Conservation (phyloP, 1,139 yeast genomes). For the Saccharomyces pastorianus region DNA sequence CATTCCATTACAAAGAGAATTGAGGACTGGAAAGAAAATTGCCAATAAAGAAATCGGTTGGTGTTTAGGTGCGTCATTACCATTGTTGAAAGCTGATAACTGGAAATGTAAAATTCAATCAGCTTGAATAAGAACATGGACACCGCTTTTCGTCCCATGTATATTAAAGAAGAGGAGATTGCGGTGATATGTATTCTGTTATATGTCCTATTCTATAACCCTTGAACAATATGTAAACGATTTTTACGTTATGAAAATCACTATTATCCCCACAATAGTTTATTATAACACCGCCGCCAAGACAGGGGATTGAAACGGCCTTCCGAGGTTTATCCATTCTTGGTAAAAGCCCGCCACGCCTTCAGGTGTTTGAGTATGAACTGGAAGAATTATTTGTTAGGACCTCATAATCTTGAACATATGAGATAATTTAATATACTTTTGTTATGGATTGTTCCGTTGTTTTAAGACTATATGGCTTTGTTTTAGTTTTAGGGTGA, state of each 20-base stretch:
- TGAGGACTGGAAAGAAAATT: constrained; percentile 84
- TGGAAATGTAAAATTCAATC: constrained; percentile 60
- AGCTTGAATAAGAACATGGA: constrained; percentile 10
- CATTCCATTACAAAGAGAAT: constrained; percentile 81
- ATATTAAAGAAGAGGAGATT: background rate
- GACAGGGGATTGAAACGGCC: background rate
- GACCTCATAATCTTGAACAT: background rate
- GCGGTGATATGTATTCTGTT: background rate
- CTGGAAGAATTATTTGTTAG: background rate
- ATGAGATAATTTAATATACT: background rate
- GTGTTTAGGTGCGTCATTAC: constrained; percentile 97
- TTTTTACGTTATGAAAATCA: background rate
- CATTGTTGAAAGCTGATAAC: constrained; percentile 60
- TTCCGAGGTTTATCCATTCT: background rate
- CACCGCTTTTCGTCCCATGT: background rate
- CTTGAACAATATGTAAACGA: background rate
- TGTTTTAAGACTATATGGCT: background rate
- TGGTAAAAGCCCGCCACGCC: background rate
- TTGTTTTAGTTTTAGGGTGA: background rate
- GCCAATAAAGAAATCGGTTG: constrained; percentile 89
- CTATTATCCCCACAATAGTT: background rate
- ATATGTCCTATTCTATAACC: background rate
- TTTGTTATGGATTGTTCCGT: background rate
- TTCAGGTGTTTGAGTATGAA: background rate
- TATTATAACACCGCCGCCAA: background rate